Percentiles rank a stretch among this genome's conserved stretches.
phyloP scores from a whole-genome alignment of 306 rosid species.

The Quercus engelmannii region DNA sequence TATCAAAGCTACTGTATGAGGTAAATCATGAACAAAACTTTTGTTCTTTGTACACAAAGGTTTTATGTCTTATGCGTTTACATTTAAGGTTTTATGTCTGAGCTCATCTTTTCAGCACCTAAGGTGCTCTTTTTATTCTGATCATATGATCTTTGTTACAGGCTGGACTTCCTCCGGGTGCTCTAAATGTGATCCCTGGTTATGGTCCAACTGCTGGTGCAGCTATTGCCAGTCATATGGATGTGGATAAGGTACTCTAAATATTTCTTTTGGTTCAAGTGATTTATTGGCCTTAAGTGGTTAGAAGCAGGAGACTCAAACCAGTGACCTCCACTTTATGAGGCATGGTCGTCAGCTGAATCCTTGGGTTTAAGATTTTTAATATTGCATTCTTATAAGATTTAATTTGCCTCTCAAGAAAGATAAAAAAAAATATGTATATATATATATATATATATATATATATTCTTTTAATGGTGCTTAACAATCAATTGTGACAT shows the following conservation, averaged over 20 bases:
- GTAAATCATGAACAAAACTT: conserved; percentile 30
- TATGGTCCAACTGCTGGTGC: conserved; percentile 96
- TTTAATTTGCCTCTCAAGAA: neutral
- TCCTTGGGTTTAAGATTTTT: neutral
- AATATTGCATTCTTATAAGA: neutral
- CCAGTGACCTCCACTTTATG: no score
- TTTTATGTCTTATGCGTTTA: neutral
- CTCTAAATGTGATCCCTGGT: conserved; percentile 74
- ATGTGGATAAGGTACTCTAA: conserved; percentile 71
- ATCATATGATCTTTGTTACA: conserved; percentile 33
- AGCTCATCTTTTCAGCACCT: neutral
- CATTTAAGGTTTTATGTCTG: neutral
- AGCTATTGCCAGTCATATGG: conserved; percentile 91
- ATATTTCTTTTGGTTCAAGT: no score
- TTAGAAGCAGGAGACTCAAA: no score
- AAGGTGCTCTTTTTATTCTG: neutral
- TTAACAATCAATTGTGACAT: neutral
- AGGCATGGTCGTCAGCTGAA: no score
- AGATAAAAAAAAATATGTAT: neutral
- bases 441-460: no score
- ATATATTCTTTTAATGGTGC: neutral
- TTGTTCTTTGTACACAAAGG: neutral
- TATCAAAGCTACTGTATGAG: conserved; percentile 65
- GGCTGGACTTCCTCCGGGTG: conserved; percentile 96
- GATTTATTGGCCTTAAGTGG: no score